These are phyloP conservation scores for Rheum nobile DNA, from an alignment of 148 eudicot species.

Conservation along the genomic window DNA sequence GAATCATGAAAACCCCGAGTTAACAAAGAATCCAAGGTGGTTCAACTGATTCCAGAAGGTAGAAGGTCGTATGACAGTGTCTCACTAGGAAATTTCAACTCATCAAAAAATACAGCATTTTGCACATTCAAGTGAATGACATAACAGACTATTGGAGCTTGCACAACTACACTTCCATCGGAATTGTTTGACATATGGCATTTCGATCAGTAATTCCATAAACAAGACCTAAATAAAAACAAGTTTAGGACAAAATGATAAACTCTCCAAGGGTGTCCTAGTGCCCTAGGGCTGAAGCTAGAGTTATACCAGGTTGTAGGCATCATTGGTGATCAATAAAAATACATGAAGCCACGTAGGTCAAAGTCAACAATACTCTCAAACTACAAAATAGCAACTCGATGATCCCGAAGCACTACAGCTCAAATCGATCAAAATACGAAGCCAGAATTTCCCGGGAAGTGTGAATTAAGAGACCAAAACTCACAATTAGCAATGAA, in stretches of 20 bases:
- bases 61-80: neutral
- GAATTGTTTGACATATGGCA: neutral
- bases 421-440: neutral
- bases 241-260: neutral
- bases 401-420: neutral
- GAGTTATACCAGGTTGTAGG: neutral
- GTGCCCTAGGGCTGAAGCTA: neutral
- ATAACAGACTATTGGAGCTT: neutral
- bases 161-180: neutral
- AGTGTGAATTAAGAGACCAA: neutral
- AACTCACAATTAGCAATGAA: neutral
- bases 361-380: neutral
- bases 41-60: neutral
- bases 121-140: neutral
- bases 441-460: neutral
- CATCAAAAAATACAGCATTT: neutral
- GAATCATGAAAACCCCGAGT: conserved; percentile 7
- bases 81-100: neutral
- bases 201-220: neutral
- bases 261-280: neutral
- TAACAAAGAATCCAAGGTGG: neutral
- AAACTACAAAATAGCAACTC: neutral
- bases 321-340: neutral
- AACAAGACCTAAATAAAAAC: neutral
- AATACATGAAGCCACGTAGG: neutral